Percentiles rank a stretch among this genome's conserved stretches.
phyloP scores from a whole-genome alignment of 306 rosid genomes.

The Ochetophila trinervis region DNA sequence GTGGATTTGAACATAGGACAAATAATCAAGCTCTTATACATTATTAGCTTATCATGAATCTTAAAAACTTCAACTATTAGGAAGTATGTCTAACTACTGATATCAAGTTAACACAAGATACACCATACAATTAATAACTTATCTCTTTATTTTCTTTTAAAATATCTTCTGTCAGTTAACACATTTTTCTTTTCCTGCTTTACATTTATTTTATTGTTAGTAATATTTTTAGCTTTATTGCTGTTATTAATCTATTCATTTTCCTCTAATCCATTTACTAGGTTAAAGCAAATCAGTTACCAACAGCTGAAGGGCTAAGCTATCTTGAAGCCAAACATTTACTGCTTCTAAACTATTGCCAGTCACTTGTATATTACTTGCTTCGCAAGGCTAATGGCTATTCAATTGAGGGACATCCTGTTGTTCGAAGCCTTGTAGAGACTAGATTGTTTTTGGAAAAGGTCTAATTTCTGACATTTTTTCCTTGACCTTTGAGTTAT shows the following conservation, averaged over 20 bases:
- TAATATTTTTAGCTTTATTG: background rate
- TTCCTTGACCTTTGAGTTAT: constrained; percentile 4
- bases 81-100: no score
- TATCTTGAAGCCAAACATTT: constrained; percentile 87
- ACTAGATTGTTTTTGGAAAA: constrained; percentile 80
- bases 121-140: no score
- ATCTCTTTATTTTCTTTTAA: no score
- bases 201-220: background rate
- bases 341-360: constrained; percentile 75
- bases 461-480: constrained; percentile 37
- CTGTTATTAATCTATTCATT: background rate
- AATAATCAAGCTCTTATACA: no score
- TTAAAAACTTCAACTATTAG: no score
- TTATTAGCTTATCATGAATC: no score
- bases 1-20: no score
- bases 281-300: constrained; percentile 63
- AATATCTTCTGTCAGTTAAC: no score
- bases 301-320: constrained; percentile 72
- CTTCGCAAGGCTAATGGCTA: constrained; percentile 73
- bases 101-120: no score
- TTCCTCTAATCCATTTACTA: constrained; percentile 16
- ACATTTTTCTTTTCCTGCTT: background rate
- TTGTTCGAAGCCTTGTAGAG: constrained; percentile 71
- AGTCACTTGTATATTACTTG: constrained; percentile 79
- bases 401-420: constrained; percentile 70